Conservation (phyloP, 306 rosid species). For the Fragaria nilgerrensis region DNA sequence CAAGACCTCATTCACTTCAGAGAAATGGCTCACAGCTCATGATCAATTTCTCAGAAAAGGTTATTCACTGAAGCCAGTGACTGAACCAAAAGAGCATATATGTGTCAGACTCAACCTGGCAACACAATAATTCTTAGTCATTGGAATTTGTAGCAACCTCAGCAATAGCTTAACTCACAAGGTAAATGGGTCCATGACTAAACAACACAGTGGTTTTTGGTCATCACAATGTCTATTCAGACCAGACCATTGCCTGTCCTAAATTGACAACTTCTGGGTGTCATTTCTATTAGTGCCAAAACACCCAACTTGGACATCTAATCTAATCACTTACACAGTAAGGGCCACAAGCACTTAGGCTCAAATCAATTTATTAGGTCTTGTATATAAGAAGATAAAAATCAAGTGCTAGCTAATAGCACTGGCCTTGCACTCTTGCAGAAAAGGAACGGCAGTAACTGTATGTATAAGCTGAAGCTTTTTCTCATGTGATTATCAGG, state of each 20-base stretch:
- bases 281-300: background rate
- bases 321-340: background rate
- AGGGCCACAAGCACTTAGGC: conserved; percentile 3
- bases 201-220: background rate
- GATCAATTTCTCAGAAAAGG: background rate
- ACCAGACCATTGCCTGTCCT: conserved; percentile 22
- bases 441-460: conserved; percentile 34
- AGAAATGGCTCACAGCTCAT: background rate
- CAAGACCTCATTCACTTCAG: background rate
- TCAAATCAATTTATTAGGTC: background rate
- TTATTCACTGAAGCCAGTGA: background rate
- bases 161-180: conserved; percentile 14
- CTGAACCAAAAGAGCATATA: background rate
- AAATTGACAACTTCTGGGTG: conserved; percentile 25
- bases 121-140: conserved; percentile 3
- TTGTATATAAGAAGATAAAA: background rate
- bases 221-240: conserved; percentile 8
- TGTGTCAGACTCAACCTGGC: background rate
- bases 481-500: conserved; percentile 46
- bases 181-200: conserved; percentile 12
- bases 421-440: conserved; percentile 3
- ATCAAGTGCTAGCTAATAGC: background rate
- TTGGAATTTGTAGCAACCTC: conserved; percentile 24
- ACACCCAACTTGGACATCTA: background rate
- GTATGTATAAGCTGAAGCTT: conserved; percentile 33